phyloP scores from a whole-genome alignment of 345 rosid species.

The Theobroma cacao region DNA sequence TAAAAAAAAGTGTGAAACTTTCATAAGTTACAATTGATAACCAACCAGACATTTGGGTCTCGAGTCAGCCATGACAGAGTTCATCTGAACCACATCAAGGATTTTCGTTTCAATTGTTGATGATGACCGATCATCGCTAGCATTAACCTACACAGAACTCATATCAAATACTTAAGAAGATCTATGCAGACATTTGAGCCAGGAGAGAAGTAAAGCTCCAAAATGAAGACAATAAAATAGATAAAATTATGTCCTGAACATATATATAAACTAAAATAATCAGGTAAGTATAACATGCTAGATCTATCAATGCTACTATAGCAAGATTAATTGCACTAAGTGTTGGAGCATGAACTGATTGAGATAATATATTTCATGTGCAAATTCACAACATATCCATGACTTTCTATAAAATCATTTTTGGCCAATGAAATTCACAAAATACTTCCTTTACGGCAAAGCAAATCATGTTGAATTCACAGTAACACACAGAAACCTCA shows the following conservation, averaged over 20 bases:
- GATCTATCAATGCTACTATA: background rate
- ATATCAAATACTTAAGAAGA: background rate
- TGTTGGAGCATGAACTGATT: too few relatives aligned
- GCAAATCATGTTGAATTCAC: background rate
- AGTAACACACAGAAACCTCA: background rate
- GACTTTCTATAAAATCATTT: background rate
- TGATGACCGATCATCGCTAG: constrained; percentile 94
- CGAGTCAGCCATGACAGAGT: constrained; percentile 86
- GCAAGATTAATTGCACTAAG: too few relatives aligned
- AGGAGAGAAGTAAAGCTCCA: background rate
- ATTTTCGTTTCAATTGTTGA: constrained; percentile 84
- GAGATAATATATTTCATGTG: background rate
- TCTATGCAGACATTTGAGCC: background rate
- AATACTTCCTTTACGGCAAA: constrained; percentile 11
- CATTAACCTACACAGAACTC: constrained; percentile 64
- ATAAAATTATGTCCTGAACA: background rate
- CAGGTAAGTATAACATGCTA: background rate
- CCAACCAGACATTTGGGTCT: constrained; percentile 92
- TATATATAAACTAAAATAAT: background rate
- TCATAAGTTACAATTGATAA: constrained; percentile 10
- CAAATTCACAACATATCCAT: background rate
- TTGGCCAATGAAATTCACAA: background rate
- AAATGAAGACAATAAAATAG: background rate
- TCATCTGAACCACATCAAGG: constrained; percentile 96
- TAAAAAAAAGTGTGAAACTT: constrained; percentile 5